A percentile compares a stretch with the other conserved stretches of the same genome.
These are phyloP conservation scores for Sporothrix sp. DNA, from an alignment of 2,329 filamentous ascomycete genomes.

Conservation along the genomic window DNA sequence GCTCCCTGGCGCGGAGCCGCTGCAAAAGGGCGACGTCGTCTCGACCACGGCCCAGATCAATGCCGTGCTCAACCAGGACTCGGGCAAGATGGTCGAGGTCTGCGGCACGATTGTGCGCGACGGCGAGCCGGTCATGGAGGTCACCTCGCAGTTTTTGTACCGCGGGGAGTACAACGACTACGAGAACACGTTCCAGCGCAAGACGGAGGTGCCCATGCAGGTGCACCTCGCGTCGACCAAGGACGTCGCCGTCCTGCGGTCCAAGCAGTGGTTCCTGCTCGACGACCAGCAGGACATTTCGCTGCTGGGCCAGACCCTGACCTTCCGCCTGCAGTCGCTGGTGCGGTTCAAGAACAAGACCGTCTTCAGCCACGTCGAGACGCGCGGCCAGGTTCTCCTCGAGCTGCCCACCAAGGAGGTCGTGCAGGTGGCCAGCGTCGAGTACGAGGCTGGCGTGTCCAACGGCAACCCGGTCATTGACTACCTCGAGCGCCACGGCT, in stretches of 20 bases:
- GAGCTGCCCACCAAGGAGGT: constrained; percentile 96
- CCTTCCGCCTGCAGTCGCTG: constrained; percentile 88
- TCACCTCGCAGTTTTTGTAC: constrained; percentile 97
- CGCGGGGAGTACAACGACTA: constrained; percentile 86
- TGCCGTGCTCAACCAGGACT: constrained; percentile 94
- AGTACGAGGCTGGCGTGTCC: constrained; percentile 84
- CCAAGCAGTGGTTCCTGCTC: constrained; percentile 95
- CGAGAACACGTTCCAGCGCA: constrained; percentile 98
- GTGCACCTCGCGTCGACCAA: constrained; percentile 77
- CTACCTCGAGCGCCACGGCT: constrained; percentile 85
- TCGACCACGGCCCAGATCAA: constrained; percentile 94
- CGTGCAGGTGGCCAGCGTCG: constrained; percentile 92
- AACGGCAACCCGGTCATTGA: constrained; percentile 96
- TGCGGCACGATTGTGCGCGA: constrained; percentile 88
- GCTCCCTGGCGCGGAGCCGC: constrained; percentile 86
- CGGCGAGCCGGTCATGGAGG: constrained; percentile 85
- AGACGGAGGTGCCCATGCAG: constrained; percentile 91
- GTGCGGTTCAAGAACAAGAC: constrained; percentile 91
- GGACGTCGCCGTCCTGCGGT: constrained; percentile 86
- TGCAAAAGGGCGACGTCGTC: constrained; percentile 91
- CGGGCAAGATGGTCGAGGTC: constrained; percentile 99
- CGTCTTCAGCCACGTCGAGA: constrained; percentile 85
- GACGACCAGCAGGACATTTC: constrained; percentile 65
- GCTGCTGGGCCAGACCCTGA: constrained; percentile 83
- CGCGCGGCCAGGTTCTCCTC: constrained; percentile 80